Conservation (phyloP, 1,284 basidiomycete species). For the Ustanciosporium gigantosporum region DNA sequence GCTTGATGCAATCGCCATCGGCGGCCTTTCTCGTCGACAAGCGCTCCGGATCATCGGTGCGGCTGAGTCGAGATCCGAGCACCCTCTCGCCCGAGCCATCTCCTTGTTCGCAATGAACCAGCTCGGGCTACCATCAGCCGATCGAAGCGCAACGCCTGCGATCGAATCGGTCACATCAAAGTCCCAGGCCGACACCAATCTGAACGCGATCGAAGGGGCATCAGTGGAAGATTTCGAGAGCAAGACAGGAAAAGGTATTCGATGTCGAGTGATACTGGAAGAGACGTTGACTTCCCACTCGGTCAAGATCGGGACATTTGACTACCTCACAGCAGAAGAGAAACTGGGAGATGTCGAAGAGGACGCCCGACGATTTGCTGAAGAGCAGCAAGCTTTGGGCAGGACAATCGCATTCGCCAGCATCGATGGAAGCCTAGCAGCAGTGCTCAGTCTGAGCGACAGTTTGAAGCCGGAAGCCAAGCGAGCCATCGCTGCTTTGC, state of each 20-base stretch:
- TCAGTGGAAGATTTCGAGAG: constrained; percentile 73
- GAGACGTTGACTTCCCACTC: constrained; percentile 41
- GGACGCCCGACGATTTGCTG: constrained; percentile 12
- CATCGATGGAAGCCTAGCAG: constrained; percentile 43
- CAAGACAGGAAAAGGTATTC: constrained; percentile 85
- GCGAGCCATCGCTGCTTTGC: constrained; percentile 39
- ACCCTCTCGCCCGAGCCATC: constrained; percentile 91
- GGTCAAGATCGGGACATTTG: constrained; percentile 46
- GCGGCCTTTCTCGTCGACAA: constrained; percentile 31
- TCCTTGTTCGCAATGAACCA: constrained; percentile 73
- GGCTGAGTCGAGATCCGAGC: constrained; percentile 88
- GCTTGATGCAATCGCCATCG: constrained; percentile 16
- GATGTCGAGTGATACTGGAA: constrained; percentile 32
- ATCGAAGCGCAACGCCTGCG: neutral
- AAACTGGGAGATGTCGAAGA: constrained; percentile 1
- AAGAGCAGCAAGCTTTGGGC: constrained; percentile 39
- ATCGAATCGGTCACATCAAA: neutral
- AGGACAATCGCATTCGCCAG: constrained; percentile 53
- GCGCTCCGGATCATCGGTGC: constrained; percentile 71
- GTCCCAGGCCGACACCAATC: neutral
- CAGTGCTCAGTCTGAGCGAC: constrained; percentile 51
- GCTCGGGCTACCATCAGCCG: constrained; percentile 60
- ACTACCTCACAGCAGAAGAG: constrained; percentile 18
- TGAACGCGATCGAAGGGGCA: constrained; percentile 61
- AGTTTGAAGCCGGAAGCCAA: constrained; percentile 54